These are phyloP conservation scores for Austroboletus olivaceoglutinosus DNA, from an alignment of 1,284 basidiomycete genomes.

Conservation along the genomic window DNA sequence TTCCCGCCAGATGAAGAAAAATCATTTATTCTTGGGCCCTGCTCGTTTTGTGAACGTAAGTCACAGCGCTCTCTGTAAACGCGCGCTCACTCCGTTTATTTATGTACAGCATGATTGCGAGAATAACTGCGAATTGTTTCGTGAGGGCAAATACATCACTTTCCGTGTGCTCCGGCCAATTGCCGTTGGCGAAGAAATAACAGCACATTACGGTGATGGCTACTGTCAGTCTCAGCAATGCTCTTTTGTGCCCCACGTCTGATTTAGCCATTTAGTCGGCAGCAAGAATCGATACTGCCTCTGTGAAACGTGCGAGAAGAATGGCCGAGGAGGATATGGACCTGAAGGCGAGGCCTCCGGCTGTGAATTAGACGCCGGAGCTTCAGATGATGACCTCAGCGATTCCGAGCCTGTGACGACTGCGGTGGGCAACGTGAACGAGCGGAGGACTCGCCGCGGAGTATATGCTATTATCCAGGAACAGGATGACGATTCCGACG, in stretches of 20 bases:
- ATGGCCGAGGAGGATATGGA: constrained; percentile 71
- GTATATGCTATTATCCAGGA: constrained; percentile 69
- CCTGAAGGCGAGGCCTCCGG: constrained; percentile 53
- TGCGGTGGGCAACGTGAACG: constrained; percentile 56
- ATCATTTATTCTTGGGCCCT: constrained; percentile 88
- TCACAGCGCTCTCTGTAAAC: constrained; percentile 20
- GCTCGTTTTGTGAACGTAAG: constrained; percentile 93
- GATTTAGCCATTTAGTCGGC: constrained; percentile 58
- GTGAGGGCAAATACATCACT: constrained; percentile 84
- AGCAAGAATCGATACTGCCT: constrained; percentile 83
- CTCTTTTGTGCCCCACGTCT: constrained; percentile 12
- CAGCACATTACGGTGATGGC: constrained; percentile 80
- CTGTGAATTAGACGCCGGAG: constrained; percentile 44
- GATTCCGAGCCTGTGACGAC: constrained; percentile 37
- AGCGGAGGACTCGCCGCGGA: constrained; percentile 71
- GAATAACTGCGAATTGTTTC: constrained; percentile 85
- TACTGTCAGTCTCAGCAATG: constrained; percentile 60
- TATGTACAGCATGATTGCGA: constrained; percentile 80
- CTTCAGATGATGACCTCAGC: constrained; percentile 42
- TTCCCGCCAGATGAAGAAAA: constrained; percentile 87
- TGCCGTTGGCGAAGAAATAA: constrained; percentile 80
- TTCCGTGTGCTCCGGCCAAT: constrained; percentile 85
- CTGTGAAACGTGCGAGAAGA: constrained; percentile 85
- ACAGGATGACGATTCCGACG: constrained; percentile 54
- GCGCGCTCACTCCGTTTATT: constrained; percentile 16